Evolutionary conservation across 345 rosid genomes (phyloP), one percentile per base, ranked within the genome.

Genomic region (Arabis alpina): DNA sequence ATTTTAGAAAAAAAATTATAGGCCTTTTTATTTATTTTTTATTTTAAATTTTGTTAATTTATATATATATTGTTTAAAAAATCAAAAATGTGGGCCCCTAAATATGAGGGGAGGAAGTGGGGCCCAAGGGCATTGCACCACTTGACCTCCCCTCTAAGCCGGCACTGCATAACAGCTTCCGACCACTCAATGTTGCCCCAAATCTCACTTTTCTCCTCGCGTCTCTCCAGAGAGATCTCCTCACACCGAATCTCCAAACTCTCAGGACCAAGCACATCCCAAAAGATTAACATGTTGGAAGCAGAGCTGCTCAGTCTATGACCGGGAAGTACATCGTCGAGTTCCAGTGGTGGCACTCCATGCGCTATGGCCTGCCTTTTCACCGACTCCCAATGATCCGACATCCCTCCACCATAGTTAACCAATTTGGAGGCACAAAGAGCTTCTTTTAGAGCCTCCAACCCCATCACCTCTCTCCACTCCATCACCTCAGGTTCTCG

Each of bases 261-360:
- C 8, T 56, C 8, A 16, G 2, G 44, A 56, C 13, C 14, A 30
- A 54, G 41, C 12, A 56, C 48, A 47, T 40, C 63, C 63, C 63
- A 40, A 0, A 23, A 40, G 32, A 57, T 9, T 9, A 57, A 40
- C 44, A 39, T 19, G 32, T 58, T 58, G 11, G 47, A 4, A 40
- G 48, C 48, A 58, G 10, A 58, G 47, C 11, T 58, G 43, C 63
- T 19, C 2, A 58, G 48, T 23, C 6, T 58, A 16, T 40, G 5
- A 6, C 48, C 34, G 0, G 62, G 62, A 39, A 57, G 62, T 3
- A 10, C 6, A 5, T 11, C 27, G 2, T 10, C 15, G 0, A 39
- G 1, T 8, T 8, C 4, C 30, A 0, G 30, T 1, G 1, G 4
- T 7, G 0, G 2, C 41, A 14, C 4, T 9, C 43, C 60, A 11